Conservation (phyloP, 805 yeast genomes). For the Starmerella apis region DNA sequence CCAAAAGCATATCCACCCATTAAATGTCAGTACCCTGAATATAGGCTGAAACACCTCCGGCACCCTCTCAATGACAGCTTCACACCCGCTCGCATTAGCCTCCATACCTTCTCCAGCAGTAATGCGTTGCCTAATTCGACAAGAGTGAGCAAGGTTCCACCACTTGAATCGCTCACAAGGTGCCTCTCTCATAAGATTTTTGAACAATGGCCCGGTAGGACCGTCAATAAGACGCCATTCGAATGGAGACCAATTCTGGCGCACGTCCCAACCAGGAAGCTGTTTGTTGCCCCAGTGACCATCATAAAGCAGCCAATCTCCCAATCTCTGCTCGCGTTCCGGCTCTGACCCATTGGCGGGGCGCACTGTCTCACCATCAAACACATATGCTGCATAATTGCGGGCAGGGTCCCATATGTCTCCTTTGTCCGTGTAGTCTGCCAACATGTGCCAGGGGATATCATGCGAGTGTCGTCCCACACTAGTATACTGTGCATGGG, state of each 20-base stretch:
- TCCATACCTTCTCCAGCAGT: conserved; percentile 84
- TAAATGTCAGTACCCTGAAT: conserved; percentile 5
- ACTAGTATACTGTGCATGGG: conserved; percentile 94
- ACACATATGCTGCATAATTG: conserved; percentile 73
- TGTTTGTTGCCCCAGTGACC: conserved; percentile 92
- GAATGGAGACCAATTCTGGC: conserved; percentile 80
- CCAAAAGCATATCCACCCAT: conserved; percentile 49
- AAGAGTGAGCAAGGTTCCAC: conserved; percentile 84
- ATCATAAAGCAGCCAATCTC: conserved; percentile 64
- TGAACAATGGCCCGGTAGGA: conserved; percentile 79
- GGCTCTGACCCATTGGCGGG: conserved; percentile 35
- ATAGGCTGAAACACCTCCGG: conserved; percentile 19
- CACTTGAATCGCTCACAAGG: conserved; percentile 81
- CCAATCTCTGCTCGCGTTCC: conserved; percentile 46
- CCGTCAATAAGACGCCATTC: conserved; percentile 90
- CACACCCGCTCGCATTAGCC: conserved; percentile 21
- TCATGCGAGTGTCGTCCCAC: conserved; percentile 95
- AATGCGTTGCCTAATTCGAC: conserved; percentile 63
- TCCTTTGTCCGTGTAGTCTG: conserved; percentile 92
- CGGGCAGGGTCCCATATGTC: conserved; percentile 87
- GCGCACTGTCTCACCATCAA: conserved; percentile 47
- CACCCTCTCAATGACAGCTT: conserved; percentile 14
- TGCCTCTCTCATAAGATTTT: conserved; percentile 55
- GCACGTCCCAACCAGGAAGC: conserved; percentile 52
- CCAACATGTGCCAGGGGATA: conserved; percentile 77